Conservation (phyloP, 2,329 filamentous ascomycete genomes). For the Scedosporium dehoogii region DNA sequence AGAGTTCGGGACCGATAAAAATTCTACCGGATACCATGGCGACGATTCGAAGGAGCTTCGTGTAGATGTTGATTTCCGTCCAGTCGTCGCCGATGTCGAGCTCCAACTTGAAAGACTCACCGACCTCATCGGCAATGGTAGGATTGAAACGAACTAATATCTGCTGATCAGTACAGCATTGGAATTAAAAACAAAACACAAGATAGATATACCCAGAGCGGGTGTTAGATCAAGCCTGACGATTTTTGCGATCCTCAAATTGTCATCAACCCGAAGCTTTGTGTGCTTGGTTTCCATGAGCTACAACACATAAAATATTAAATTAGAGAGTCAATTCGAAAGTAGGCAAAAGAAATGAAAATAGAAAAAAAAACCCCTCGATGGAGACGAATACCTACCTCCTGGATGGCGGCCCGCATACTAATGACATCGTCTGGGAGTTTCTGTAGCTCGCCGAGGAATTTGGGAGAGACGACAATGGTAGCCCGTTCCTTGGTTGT, state of each 20-base stretch:
- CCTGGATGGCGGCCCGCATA: conserved; percentile 17
- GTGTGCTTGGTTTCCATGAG: conserved; percentile 24
- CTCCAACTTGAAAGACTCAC: conserved; percentile 20
- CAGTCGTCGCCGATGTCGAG: conserved; percentile 28
- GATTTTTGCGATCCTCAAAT: conserved; percentile 15
- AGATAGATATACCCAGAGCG: conserved; percentile 15
- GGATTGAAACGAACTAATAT: conserved; percentile 24
- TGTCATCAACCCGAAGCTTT: conserved; percentile 15
- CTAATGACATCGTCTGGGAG: conserved; percentile 22
- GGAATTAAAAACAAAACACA: neutral
- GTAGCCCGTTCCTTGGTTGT: conserved; percentile 16
- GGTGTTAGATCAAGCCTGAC: conserved; percentile 24
- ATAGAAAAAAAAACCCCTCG: neutral
- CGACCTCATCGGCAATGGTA: conserved; percentile 26
- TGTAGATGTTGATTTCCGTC: conserved; percentile 29
- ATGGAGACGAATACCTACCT: conserved; percentile 9
- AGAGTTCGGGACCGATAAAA: conserved; percentile 37
- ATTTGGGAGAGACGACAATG: conserved; percentile 20
- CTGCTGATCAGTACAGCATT: neutral
- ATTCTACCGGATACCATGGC: conserved; percentile 34
- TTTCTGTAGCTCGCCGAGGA: conserved; percentile 20
- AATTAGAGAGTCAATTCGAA: neutral
- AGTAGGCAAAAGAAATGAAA: neutral
- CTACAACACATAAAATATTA: conserved; percentile 8
- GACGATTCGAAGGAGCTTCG: conserved; percentile 32